Conservation (phyloP, 306 rosid species). For the Argentina anserina region DNA sequence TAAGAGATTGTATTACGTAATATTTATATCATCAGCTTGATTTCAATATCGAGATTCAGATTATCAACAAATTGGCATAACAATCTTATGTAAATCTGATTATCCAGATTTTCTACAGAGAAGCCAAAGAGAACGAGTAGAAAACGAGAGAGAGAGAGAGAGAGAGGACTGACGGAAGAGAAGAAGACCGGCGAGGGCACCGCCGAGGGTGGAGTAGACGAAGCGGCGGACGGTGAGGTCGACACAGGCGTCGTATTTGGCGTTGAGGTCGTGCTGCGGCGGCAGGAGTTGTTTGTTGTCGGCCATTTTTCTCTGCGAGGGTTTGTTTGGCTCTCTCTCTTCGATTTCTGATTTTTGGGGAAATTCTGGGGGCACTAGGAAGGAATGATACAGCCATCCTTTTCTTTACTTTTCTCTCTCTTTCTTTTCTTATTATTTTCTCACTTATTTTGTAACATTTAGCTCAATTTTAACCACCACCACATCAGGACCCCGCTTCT, state of each 20-base stretch:
- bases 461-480: too few relatives aligned
- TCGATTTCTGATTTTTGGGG: not conserved
- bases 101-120: not conserved
- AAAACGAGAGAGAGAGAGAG: not conserved
- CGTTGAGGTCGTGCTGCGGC: conserved; percentile 40
- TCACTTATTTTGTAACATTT: too few relatives aligned
- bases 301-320: conserved; percentile 21
- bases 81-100: not conserved
- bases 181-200: conserved; percentile 48
- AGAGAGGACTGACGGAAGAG: conserved; percentile 38
- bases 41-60: not conserved
- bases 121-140: not conserved
- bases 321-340: not conserved
- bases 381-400: too few relatives aligned
- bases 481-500: too few relatives aligned
- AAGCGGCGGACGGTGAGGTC: conserved; percentile 57
- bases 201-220: conserved; percentile 53
- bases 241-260: conserved; percentile 54
- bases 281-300: conserved; percentile 30
- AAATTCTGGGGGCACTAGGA: too few relatives aligned
- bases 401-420: too few relatives aligned
- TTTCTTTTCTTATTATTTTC: too few relatives aligned
- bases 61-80: not conserved
- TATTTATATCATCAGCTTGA: not conserved
- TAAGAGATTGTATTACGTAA: not conserved